Conservation (phyloP, 106 monocot species). For the Acorus calamus region DNA sequence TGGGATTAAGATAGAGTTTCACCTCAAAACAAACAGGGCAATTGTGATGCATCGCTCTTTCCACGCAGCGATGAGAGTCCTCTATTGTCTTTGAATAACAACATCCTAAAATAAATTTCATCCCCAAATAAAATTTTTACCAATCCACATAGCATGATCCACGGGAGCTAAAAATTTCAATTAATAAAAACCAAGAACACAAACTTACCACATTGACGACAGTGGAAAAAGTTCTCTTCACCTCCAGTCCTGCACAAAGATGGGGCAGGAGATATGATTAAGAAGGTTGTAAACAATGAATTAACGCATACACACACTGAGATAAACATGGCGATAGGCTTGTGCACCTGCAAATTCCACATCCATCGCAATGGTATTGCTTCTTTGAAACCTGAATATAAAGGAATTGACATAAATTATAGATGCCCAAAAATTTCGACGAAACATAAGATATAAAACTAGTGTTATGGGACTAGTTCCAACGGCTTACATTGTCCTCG, state of each 20-base stretch:
- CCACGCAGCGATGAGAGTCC: conserved; percentile 54
- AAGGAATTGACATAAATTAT: not conserved
- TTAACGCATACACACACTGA: not conserved
- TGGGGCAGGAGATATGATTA: not conserved
- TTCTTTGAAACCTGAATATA: conserved; percentile 51
- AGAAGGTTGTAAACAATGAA: not conserved
- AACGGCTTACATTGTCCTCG: conserved; percentile 67
- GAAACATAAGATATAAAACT: not conserved
- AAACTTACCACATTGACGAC: conserved; percentile 49
- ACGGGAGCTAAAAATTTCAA: not conserved
- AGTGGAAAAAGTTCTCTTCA: conserved; percentile 74
- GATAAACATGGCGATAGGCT: not conserved
- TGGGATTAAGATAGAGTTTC: not conserved
- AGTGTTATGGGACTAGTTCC: not conserved
- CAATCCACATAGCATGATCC: not conserved
- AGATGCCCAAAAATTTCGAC: not conserved
- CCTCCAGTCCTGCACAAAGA: conserved; percentile 58
- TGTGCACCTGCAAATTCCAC: conserved; percentile 66
- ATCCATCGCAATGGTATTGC: conserved; percentile 74
- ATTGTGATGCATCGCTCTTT: conserved; percentile 73
- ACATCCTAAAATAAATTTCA: conserved; percentile 28
- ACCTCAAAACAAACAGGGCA: conserved; percentile 74
- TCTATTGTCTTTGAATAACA: conserved; percentile 37
- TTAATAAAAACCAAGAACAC: not conserved
- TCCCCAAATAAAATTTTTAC: too few species aligned